Percentiles rank a stretch among this genome's conserved stretches.
These are phyloP conservation scores for Colletotrichum limetticola DNA, from an alignment of 2,329 filamentous ascomycete genomes.

Conservation along the genomic window DNA sequence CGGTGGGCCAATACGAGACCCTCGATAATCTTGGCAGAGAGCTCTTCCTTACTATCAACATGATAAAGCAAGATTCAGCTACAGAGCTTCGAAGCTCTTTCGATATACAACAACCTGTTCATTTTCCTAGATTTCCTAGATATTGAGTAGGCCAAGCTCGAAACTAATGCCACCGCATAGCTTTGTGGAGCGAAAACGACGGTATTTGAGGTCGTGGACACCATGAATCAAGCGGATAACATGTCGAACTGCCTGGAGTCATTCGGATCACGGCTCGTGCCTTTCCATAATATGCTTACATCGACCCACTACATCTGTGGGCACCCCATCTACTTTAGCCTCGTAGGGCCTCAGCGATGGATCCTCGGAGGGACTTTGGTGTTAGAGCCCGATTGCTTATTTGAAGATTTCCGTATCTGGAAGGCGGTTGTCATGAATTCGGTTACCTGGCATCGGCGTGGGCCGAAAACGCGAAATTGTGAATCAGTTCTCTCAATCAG, in stretches of 20 bases:
- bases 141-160: too few relatives aligned
- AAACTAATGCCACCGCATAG: fast-evolving
- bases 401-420: not conserved
- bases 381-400: not conserved
- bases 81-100: too few relatives aligned
- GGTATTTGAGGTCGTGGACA: too few relatives aligned
- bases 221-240: not conserved
- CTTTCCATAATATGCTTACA: not conserved
- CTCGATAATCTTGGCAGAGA: not conserved
- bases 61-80: too few relatives aligned
- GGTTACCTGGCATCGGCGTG: not conserved
- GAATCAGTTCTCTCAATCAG: not conserved
- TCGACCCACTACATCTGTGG: not conserved
- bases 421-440: not conserved
- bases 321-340: not conserved
- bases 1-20: not conserved
- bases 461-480: not conserved
- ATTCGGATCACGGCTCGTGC: not conserved
- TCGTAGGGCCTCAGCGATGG: not conserved
- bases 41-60: too few relatives aligned
- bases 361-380: not conserved
- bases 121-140: too few relatives aligned
- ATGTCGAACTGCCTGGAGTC: not conserved
- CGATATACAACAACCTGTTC: too few relatives aligned
- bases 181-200: not conserved